Evolutionary conservation across 257 asterid species (phyloP), one percentile per base, ranked within the genome.

Genomic region (Solanum neorickii): DNA sequence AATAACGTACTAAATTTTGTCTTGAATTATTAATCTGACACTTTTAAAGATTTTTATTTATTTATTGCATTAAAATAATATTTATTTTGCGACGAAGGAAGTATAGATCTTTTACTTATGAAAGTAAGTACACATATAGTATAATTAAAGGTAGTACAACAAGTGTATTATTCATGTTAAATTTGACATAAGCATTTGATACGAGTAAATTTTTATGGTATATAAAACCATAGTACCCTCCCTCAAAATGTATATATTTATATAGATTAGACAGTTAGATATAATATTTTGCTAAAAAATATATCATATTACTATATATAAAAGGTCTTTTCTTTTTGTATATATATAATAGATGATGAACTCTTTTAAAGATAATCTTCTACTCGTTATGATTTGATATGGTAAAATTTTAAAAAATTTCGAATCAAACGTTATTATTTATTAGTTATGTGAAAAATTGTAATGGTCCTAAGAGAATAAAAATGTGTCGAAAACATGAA

Each of bases 301-400:
- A 52, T 52, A 52, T 70, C 5, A 70, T 70, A 16, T 1, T 31
- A 31, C 3, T 27, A 27, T 68, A 29, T 68, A 68, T 27, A 29
- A 6, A 1, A 14, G 2, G 3, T 7, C 0, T 11, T 6, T 3
- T 68, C 39, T 27, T 68, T 27, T 27, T 6, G 3, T 60, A 2
- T 49, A 49, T 46, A 12, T 1, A 35, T 35, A 35, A 35, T 5
- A 23, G 6, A 60, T 62, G 12, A 7, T 68, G 11, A 27, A 68
- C 13, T 62, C 1, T n/a, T 62, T 66, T 27, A 7, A 2, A 12
- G 10, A 27, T n/a, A 65, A 66, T 66, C 37, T 0, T 25, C 0
- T 5, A 12, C 13, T 0, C 11, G 0, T 1, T 7, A 66, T 27
- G 6, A 9, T 66, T 31, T 29, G 25, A 29, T 70, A 31, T 16